These are phyloP conservation scores for Helichrysum umbraculigerum DNA, from an alignment of 129 eudicot species.

Conservation along the genomic window DNA sequence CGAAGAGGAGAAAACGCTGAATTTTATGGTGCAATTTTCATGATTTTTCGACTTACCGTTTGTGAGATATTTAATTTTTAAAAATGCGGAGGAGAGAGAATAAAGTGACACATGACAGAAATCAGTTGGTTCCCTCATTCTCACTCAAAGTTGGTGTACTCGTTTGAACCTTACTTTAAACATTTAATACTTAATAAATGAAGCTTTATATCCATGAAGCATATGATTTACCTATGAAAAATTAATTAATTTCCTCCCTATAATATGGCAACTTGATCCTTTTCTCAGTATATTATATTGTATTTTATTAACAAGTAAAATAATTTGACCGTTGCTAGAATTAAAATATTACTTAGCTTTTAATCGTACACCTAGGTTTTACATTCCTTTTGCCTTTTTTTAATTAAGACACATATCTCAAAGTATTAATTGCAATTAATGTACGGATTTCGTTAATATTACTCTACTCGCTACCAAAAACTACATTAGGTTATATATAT, in stretches of 20 bases:
- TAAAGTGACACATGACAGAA: too few relatives aligned
- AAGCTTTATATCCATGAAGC: neutral
- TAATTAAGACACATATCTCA: slow-evolving; percentile 29
- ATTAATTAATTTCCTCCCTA: neutral
- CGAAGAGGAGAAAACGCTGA: too few relatives aligned
- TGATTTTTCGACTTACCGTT: too few relatives aligned
- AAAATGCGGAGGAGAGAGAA: too few relatives aligned
- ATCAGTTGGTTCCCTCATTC: too few relatives aligned
- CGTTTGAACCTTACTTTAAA: too few relatives aligned
- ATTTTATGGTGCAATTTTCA: too few relatives aligned
- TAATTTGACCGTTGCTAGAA: slow-evolving; percentile 37
- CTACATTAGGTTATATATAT: too few relatives aligned
- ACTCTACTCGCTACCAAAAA: slow-evolving; percentile 11
- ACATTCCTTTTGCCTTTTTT: slow-evolving; percentile 17
- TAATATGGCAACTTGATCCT: slow-evolving; percentile 29
- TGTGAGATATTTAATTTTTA: too few relatives aligned
- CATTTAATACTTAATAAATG: too few relatives aligned
- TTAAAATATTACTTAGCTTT: slow-evolving; percentile 15
- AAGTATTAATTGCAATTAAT: slow-evolving; percentile 28
- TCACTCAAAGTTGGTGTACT: too few relatives aligned
- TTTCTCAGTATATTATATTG: neutral
- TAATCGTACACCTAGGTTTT: slow-evolving; percentile 19
- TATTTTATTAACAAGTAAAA: slow-evolving; percentile 2
- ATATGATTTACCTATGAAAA: neutral
- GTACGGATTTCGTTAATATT: slow-evolving; percentile 26